Conservation (phyloP, 2,329 filamentous ascomycete genomes). For the Pseudogymnoascus sp. region DNA sequence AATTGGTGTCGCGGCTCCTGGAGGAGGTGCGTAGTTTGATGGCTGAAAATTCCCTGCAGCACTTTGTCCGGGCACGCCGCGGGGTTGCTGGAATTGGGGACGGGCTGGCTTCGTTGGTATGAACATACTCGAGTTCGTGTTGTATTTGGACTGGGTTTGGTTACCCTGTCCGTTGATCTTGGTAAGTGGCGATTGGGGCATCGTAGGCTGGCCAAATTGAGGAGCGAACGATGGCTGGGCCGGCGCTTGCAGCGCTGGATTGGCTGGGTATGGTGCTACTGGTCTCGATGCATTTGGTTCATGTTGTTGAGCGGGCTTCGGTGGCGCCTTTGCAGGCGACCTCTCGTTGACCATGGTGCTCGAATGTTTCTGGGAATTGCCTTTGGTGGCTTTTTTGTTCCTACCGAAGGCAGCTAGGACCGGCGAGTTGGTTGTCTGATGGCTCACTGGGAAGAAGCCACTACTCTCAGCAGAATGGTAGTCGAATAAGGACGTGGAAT, state of each 20-base stretch:
- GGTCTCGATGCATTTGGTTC: slow-evolving; percentile 20
- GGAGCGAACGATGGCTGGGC: slow-evolving; percentile 17
- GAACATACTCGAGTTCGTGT: slow-evolving; percentile 21
- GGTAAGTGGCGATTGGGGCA: slow-evolving; percentile 26
- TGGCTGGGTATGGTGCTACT: slow-evolving; percentile 11
- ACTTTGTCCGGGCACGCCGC: not conserved
- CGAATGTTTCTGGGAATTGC: not conserved
- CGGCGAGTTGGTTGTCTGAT: slow-evolving; percentile 14
- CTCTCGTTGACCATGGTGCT: slow-evolving; percentile 29
- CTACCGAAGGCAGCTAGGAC: slow-evolving; percentile 13
- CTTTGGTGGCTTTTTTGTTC: slow-evolving; percentile 12
- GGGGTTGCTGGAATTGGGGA: slow-evolving; percentile 18
- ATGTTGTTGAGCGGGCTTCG: slow-evolving; percentile 14
- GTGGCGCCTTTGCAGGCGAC: slow-evolving; percentile 26
- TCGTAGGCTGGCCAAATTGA: slow-evolving; percentile 26
- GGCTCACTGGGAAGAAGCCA: slow-evolving; percentile 10
- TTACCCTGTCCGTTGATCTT: slow-evolving; percentile 6
- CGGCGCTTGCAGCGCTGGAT: slow-evolving; percentile 11
- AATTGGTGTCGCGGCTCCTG: slow-evolving; percentile 17
- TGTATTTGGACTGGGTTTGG: slow-evolving; percentile 19
- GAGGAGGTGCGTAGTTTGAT: slow-evolving; percentile 14
- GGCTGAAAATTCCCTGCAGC: slow-evolving; percentile 12
- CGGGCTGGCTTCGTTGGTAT: slow-evolving; percentile 28
- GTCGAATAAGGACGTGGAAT: slow-evolving; percentile 26
- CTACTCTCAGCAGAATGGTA: not conserved